Base-by-base conservation (phyloP, 2,329 filamentous ascomycete species). In the Corynespora cassiicola region DNA sequence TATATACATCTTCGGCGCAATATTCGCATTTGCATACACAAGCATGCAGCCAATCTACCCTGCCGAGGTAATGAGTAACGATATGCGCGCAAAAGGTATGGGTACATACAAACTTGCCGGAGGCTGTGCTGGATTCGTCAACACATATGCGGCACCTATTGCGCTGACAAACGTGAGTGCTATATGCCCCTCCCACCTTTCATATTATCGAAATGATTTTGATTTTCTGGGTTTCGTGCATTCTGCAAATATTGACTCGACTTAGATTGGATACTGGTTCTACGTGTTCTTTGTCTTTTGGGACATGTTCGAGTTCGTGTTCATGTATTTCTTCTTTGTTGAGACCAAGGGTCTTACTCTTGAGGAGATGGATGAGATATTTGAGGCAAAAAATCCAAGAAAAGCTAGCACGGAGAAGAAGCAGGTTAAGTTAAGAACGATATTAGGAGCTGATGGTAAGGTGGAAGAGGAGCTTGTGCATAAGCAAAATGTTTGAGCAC, bases 161-260 rank as follows among this genome's bases (percentile, higher is more conserved):
- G 53, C 50, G 4, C 37, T 84, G 28, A 79, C 82, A 63, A 84
- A 79, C 14, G 69, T 72, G 61, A 63, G 61, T 18, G 21, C n/a
- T n/a, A n/a, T n/a, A n/a, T n/a, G n/a, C n/a, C 6, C 14, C 12
- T 20, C 7, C 39, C 21, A 11, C 7, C 23, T 17, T 25, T 24
- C 20, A 26, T 10, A n/a, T 7, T 16, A 28, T 27, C 10, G 5
- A 34, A 12, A 30, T 18, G n/a, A n/a, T n/a, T n/a, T n/a, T n/a
- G n/a, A n/a, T n/a, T n/a, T n/a, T n/a, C n/a, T n/a, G n/a, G n/a
- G n/a, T n/a, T n/a, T n/a, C n/a, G n/a, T n/a, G n/a, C n/a, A n/a
- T n/a, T n/a, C n/a, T n/a, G n/a, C 15, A 8, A 6, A 11, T 29
- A 9, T 38, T 49, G 20, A 50, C 34, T 6, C 8, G 18, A 18